Evolutionary conservation across 176 grass and related monocot genomes (phyloP), one percentile per base, ranked within the genome.

Genomic region (Eragrostis nindensis): DNA sequence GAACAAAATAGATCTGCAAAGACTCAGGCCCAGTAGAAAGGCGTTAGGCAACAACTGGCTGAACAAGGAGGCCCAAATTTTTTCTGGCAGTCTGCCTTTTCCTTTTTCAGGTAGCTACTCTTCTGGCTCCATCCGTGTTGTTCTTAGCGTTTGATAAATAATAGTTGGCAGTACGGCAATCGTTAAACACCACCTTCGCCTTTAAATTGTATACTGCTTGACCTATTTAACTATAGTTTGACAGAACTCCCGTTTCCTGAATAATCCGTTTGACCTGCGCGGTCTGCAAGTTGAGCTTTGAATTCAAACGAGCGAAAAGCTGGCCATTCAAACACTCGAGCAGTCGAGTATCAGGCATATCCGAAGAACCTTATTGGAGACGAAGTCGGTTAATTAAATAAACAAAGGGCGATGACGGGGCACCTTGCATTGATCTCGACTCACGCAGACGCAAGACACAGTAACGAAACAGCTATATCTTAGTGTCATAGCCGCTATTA

Each of bases 141-240:
- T 48, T 3, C 46, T n/a, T 2, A 19, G 4, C 11, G 57, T 62
- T 68, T 66, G 8, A 41, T 66, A 39, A n/a, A 11, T n/a, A 1
- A 39, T 1, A 43, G 66, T n/a, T 68, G 66, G 60, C 60, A 62
- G n/a, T 62, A 61, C n/a, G n/a, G n/a, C n/a, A n/a, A n/a, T n/a
- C n/a, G n/a, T n/a, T n/a, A n/a, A n/a, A n/a, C 24, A 24, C 0
- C 57, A 61, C n/a, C 24, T 61, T 52, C 14, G 4, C 16, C 49
- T 18, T 61, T 13, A 61, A 61, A 26, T 19, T 42, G 2, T 3
- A 11, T 19, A n/a, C 2, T 5, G 29, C 59, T 27, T 16, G 24
- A 45, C 4, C 21, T 6, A 15, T 25, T 44, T 14, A 24, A 24
- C n/a, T 25, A 69, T 1, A 3, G 11, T 44, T 69, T 70, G 42